Evolutionary conservation across 176 grass and related monocot species (phyloP), one percentile per base, ranked within the genome.

Genomic region (Carex scoparia): DNA sequence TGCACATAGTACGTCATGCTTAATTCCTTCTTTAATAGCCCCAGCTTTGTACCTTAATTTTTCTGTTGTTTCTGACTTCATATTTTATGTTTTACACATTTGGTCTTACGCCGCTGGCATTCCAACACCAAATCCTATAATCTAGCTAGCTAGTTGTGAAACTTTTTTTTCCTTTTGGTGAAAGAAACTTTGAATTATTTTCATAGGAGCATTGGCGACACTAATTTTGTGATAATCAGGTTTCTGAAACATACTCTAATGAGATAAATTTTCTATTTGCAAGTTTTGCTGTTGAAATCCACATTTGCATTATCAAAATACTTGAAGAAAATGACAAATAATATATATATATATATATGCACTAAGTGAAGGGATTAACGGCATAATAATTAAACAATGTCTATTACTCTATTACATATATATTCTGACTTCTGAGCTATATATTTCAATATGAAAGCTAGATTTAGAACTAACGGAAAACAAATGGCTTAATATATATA

Each of bases 261-360:
- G 8, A 23, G 23, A 55, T 32, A 55, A 76, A 7, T 28, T 48
- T 76, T 76, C 3, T 38, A 18, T 69, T 69, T 40, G 33, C 33
- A 69, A 69, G 14, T 40, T 37, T 18, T 16, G 12, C 33, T 12
- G 18, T 69, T 37, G 35, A 37, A 37, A 37, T 38, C 4, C 33
- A 69, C 33, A 69, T 69, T 69, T 69, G 33, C 72, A 76, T 76
- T 53, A 46, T 55, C 72, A 55, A 76, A 76, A 76, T 4, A 9
- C 42, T 53, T 5, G 53, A 69, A 40, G 46, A 76, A 75, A 76
- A 76, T 76, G 23, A 54, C n/a, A 76, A 54, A 54, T 4, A 31
- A 23, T 23, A 23, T 23, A 23, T 23, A 23, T 23, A 23, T 23
- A 23, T 23, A 15, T 54, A 5, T 31, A 76, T 54, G 48, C 72